These are phyloP conservation scores for Salvia miltiorrhiza DNA, from an alignment of 257 asterid genomes.

Conservation along the genomic window DNA sequence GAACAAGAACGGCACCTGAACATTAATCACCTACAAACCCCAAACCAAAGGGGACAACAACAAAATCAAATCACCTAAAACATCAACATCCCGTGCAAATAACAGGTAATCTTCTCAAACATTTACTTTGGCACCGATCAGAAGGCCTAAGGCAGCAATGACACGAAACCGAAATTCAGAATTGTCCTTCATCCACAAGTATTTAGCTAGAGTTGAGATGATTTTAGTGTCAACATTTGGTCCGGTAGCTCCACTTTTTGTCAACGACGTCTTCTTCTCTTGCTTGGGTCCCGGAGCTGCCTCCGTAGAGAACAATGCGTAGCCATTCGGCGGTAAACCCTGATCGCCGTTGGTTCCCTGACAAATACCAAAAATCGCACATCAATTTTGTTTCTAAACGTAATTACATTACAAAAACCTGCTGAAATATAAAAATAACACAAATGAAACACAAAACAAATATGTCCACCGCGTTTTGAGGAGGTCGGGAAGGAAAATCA, in stretches of 20 bases:
- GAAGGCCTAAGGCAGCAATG: slow-evolving; percentile 71
- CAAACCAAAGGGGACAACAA: slow-evolving; percentile 14
- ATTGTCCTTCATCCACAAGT: slow-evolving; percentile 92
- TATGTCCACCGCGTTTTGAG: slow-evolving; percentile 46
- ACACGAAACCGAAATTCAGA: slow-evolving; percentile 74
- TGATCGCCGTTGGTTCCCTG: slow-evolving; percentile 27
- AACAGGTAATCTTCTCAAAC: neutral
- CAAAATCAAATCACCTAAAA: neutral
- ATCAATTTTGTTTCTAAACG: neutral
- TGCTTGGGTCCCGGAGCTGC: slow-evolving; percentile 42
- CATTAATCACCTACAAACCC: slow-evolving; percentile 75
- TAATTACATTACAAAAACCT: neutral
- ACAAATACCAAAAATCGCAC: neutral
- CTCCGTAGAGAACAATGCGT: slow-evolving; percentile 65
- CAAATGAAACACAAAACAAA: neutral
- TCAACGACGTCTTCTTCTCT: slow-evolving; percentile 31
- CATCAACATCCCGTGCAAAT: neutral
- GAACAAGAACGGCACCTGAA: slow-evolving; percentile 97
- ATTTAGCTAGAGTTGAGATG: slow-evolving; percentile 62
- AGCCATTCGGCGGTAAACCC: slow-evolving; percentile 47
- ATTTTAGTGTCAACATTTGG: slow-evolving; percentile 58
- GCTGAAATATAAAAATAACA: neutral
- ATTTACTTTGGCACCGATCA: slow-evolving; percentile 84
- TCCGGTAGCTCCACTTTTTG: slow-evolving; percentile 28
- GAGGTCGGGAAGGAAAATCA: slow-evolving; percentile 50